Conservation (phyloP, 257 asterid species). For the Solanum pinnatisectum region DNA sequence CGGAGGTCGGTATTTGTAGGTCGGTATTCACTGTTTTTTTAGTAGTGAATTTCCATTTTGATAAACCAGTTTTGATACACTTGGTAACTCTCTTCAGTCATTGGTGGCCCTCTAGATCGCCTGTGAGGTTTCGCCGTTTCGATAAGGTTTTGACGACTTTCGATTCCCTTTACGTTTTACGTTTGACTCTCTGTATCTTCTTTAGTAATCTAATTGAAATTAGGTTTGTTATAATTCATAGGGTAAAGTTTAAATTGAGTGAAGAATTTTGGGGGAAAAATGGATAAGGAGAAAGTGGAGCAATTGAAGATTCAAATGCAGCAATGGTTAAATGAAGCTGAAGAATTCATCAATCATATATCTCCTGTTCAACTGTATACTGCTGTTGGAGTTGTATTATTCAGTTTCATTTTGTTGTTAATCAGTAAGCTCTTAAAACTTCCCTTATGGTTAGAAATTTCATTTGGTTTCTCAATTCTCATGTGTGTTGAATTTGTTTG, state of each 20-base stretch:
- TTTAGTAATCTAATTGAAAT: background rate
- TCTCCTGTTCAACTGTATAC: slow-evolving; percentile 45
- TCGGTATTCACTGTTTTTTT: too few species aligned
- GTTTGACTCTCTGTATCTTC: background rate
- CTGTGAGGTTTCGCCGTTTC: background rate
- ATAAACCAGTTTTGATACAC: background rate
- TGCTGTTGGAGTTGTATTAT: slow-evolving; percentile 33
- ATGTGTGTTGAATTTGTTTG: background rate
- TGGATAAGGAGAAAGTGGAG: slow-evolving; percentile 45
- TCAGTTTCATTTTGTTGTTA: slow-evolving; percentile 27
- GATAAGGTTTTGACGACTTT: background rate
- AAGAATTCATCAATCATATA: slow-evolving; percentile 20
- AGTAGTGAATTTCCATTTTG: background rate
- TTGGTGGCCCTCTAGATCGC: background rate
- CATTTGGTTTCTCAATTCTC: background rate
- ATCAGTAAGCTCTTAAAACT: slow-evolving; percentile 21
- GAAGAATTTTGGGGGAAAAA: background rate
- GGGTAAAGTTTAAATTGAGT: background rate
- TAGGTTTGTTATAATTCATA: background rate
- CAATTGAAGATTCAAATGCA: slow-evolving; percentile 41
- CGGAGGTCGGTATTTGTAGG: too few species aligned
- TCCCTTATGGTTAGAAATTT: background rate
- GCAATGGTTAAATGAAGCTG: slow-evolving; percentile 20
- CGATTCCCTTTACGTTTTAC: background rate
- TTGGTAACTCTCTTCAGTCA: background rate